Evolutionary conservation across 192 early-diverging fungal species (phyloP).

Genomic region (Coemansia sp.): DNA sequence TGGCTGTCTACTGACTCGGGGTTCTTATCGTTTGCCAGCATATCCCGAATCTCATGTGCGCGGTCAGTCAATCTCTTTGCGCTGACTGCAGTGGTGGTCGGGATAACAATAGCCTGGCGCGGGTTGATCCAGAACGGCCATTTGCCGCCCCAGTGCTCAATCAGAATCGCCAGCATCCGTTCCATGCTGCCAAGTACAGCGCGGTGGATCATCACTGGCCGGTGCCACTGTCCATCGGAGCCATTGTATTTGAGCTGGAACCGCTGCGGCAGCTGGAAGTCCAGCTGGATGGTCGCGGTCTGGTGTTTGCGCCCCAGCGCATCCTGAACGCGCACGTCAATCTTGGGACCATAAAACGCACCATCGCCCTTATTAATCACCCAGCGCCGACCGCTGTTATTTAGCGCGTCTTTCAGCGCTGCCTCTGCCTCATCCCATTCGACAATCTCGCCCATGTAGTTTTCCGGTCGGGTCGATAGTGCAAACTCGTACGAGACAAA

Average conservation of each 20-base stretch:
- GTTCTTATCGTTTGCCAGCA: conserved; percentile 37
- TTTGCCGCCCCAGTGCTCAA: conserved; percentile 85
- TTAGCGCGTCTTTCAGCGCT: conserved; percentile 69
- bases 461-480: conserved; percentile 78
- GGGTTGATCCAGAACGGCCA: conserved; percentile 98
- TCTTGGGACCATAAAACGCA: conserved; percentile 97
- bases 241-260: conserved; percentile 78
- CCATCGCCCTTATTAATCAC: conserved; percentile 82
- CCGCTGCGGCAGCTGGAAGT: conserved; percentile 89
- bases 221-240: conserved; percentile 61
- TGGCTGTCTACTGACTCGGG: conserved; percentile 56
- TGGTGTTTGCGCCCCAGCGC: conserved; percentile 82
- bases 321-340: conserved; percentile 86
- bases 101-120: conserved; percentile 83
- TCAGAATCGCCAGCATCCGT: conserved; percentile 93
- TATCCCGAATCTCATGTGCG: conserved; percentile 58
- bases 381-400: conserved; percentile 62
- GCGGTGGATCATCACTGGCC: conserved; percentile 93
- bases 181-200: conserved; percentile 90
- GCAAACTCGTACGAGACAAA: conserved; percentile 77
- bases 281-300: conserved; percentile 93
- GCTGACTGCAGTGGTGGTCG: conserved; percentile 52
- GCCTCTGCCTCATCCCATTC: conserved; percentile 84
- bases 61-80: conserved; percentile 61
- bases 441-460: conserved; percentile 67